Evolutionary conservation across 306 rosid genomes (phyloP).

Genomic region (Pterocarpus santalinus): DNA sequence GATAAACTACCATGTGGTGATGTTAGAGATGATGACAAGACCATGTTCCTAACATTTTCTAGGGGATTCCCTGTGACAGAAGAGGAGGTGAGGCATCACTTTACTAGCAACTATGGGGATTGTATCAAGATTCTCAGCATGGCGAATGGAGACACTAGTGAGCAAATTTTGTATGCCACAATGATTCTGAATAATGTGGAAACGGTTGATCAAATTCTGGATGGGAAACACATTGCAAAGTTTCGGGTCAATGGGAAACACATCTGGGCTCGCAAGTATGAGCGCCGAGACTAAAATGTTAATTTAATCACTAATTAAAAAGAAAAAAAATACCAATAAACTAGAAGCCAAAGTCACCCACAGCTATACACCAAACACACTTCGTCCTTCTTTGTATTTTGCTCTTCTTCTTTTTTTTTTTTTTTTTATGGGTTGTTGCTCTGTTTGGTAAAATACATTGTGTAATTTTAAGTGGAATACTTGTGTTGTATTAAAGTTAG

Average conservation of each 20-base stretch:
- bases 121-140: slow-evolving; percentile 56
- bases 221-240: slow-evolving; percentile 55
- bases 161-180: slow-evolving; percentile 65
- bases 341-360: neutral
- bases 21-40: slow-evolving; percentile 55
- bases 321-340: neutral
- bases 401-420: too few species aligned
- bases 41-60: slow-evolving; percentile 75
- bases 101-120: slow-evolving; percentile 43
- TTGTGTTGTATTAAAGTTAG: too few species aligned
- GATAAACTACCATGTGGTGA: neutral
- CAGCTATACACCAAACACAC: neutral
- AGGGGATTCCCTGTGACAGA: slow-evolving; percentile 63
- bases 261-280: slow-evolving; percentile 76
- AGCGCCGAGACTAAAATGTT: slow-evolving; percentile 51
- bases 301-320: too few species aligned
- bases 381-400: too few species aligned
- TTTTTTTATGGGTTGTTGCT: too few species aligned
- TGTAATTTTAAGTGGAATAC: too few species aligned
- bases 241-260: slow-evolving; percentile 63
- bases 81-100: slow-evolving; percentile 51
- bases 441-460: too few species aligned
- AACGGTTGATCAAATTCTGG: slow-evolving; percentile 53
- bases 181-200: slow-evolving; percentile 54
- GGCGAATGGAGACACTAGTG: slow-evolving; percentile 45